These are phyloP conservation scores for Emericellopsis terricola DNA, from an alignment of 495 filamentous ascomycete genomes.

Conservation along the genomic window DNA sequence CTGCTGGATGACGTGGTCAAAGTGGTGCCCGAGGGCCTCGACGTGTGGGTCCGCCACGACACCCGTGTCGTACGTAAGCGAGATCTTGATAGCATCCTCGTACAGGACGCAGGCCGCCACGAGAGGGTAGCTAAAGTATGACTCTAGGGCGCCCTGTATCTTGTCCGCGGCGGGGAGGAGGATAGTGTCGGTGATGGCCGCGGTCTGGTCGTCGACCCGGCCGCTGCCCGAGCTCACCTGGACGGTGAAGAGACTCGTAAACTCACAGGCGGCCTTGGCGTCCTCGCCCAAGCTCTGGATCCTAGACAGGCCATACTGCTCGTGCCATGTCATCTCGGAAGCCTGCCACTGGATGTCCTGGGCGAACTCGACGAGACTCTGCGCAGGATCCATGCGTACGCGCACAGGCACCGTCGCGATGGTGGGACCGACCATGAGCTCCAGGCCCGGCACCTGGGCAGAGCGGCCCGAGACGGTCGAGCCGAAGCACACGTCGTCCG, in stretches of 20 bases:
- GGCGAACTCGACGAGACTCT: slow-evolving; percentile 5
- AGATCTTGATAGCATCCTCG: slow-evolving; percentile 3
- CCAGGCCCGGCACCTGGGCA: slow-evolving; percentile 23
- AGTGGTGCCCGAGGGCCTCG: slow-evolving; percentile 7
- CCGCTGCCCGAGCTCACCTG: no score
- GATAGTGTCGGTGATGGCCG: not conserved
- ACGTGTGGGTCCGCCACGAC: slow-evolving; percentile 6
- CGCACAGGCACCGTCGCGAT: slow-evolving; percentile 42
- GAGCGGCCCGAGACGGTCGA: slow-evolving; percentile 29
- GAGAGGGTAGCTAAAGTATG: slow-evolving; percentile 9
- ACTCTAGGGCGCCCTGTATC: no score
- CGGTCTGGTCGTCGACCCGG: not conserved
- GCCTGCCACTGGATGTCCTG: slow-evolving; percentile 14
- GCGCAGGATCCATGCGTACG: slow-evolving; percentile 5
- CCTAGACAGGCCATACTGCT: slow-evolving; percentile 27
- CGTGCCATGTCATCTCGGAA: slow-evolving; percentile 18
- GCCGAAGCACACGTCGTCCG: slow-evolving; percentile 27
- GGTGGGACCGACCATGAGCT: slow-evolving; percentile 29
- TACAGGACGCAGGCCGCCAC: slow-evolving; percentile 6
- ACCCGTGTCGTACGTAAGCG: slow-evolving; percentile 6
- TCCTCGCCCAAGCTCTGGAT: slow-evolving; percentile 14
- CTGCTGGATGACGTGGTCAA: slow-evolving; percentile 3
- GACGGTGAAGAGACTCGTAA: slow-evolving; percentile 22
- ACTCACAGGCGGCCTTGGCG: slow-evolving; percentile 14
- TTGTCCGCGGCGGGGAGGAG: no score